Evolutionary conservation across 768 basidiomycete genomes (phyloP), one percentile per base, ranked within the genome.

Genomic region (Calvatia gigantea): DNA sequence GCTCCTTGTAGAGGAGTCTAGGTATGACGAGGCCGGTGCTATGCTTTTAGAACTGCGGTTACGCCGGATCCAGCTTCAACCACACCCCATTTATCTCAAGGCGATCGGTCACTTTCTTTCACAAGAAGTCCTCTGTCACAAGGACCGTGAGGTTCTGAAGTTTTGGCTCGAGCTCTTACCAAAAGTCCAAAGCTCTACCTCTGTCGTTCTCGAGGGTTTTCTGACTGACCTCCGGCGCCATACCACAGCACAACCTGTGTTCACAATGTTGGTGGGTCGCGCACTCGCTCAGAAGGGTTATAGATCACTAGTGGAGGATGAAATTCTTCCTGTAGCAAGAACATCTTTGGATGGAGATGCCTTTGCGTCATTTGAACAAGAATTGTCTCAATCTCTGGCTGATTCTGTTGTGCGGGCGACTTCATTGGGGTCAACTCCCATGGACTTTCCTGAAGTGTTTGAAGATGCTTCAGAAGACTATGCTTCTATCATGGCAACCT

Each of bases 261-360:
- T 80, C 23, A 57, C 80, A 14, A 61, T 73, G 52, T 70, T 65
- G 12, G 79, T 83, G 46, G 80, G 74, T 17, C 51, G 74, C 41
- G 65, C 74, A 3, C 69, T 73, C n/a, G 76, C 76, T 2, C 65
- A 69, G 15, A 83, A 80, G 60, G 84, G 84, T 0, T 78, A 77
- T 54, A 54, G 35, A 5, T 5, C 38, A 14, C 32, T 70, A 6
- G 63, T 70, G 8, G 32, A 60, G 35, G 44, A 62, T 5, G 56
- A 63, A 21, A 56, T 73, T 48, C 31, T 68, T 8, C 71, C 73
- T 8, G 25, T 67, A 9, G 54, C 70, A 21, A 48, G 51, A 23
- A 33, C 45, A 2, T 50, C 17, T 60, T 29, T 60, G 54, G 19
- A 57, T 49, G 28, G 15, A 42, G 53, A 50, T 19, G 55, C 52